These are phyloP conservation scores for Orychophragmus violaceus DNA, from an alignment of 345 rosid genomes.

Conservation along the genomic window DNA sequence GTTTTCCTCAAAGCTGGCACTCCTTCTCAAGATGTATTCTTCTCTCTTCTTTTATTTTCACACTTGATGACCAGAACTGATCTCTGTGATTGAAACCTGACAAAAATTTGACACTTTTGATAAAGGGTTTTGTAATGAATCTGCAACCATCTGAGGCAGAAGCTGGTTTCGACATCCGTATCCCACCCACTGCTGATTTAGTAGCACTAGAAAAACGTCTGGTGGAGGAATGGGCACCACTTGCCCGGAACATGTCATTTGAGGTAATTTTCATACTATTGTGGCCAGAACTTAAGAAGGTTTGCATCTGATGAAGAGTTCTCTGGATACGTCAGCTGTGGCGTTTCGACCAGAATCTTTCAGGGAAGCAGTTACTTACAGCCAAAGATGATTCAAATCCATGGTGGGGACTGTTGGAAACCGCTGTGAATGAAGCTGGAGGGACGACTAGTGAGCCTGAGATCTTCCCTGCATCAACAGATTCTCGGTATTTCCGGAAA, in stretches of 20 bases:
- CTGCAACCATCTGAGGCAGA: constrained; percentile 24
- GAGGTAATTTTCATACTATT: constrained; percentile 36
- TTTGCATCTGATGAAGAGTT: constrained; percentile 47
- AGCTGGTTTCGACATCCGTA: constrained; percentile 28
- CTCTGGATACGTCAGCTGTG: constrained; percentile 21
- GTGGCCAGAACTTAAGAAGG: constrained; percentile 36
- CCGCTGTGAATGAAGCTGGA: constrained; percentile 49
- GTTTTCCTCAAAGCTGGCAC: constrained; percentile 75
- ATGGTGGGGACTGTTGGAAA: constrained; percentile 69
- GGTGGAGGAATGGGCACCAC: constrained; percentile 86
- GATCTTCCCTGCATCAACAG: constrained; percentile 79
- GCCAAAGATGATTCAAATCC: constrained; percentile 56
- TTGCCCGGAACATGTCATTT: constrained; percentile 70
- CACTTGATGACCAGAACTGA: background rate
- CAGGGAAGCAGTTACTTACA: constrained; percentile 47
- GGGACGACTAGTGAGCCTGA: constrained; percentile 59
- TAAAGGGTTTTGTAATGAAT: constrained; percentile 29
- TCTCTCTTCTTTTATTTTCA: background rate
- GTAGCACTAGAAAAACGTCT: constrained; percentile 63
- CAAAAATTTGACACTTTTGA: background rate
- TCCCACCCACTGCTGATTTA: constrained; percentile 20
- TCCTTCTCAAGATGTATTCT: constrained; percentile 64
- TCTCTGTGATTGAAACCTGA: background rate
- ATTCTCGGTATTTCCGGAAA: constrained; percentile 56
- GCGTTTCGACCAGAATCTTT: background rate